Base-by-base conservation (phyloP, 1,284 basidiomycete genomes). In the Malassezia nana region DNA sequence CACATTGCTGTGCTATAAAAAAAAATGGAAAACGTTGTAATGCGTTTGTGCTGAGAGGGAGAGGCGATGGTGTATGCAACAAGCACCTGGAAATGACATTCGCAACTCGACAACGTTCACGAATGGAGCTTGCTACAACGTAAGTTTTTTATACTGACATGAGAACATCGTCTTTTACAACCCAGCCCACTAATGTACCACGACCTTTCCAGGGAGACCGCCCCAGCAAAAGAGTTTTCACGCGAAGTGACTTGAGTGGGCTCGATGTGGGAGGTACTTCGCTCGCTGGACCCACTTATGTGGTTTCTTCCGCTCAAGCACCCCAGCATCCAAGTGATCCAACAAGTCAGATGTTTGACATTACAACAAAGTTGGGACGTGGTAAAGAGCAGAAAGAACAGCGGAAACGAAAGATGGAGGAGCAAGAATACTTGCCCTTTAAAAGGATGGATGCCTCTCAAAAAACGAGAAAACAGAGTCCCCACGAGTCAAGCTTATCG, bases 21-120 rank as follows among this genome's bases (percentile, higher is more conserved):
- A 80, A 81, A 38, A 87, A 94, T 57, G 89, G 89, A 1, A 83
- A 84, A 48, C 69, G 79, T 1, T 96, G 92, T 66, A 81, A 81
- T 9, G 80, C 82, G 41, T 96, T 64, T 58, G 67, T 70, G 7
- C 22, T 49, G 9, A 44, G 35, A 2, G 31, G 28, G 15, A 46
- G 28, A 12, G 10, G 24, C 20, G 30, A 51, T n/a, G 44, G 33
- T 12, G 43, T 56, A 13, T 56, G 54, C 30, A 41, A 50, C 9
- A 46, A 24, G 29, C 54, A 56, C 18, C 28, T 56, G 6, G 54
- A 56, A 40, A 32, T 26, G 24, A 44, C 49, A 15, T 20, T 56
- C 6, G 31, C 32, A 12, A 15, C 28, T 2, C 41, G 31, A 13
- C 43, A 50, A 20, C 54, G 49, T 3, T 43, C 46, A 10, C 54